Base-by-base conservation (phyloP, 2,329 filamentous ascomycete species). In the Trichoderma endophyticum region DNA sequence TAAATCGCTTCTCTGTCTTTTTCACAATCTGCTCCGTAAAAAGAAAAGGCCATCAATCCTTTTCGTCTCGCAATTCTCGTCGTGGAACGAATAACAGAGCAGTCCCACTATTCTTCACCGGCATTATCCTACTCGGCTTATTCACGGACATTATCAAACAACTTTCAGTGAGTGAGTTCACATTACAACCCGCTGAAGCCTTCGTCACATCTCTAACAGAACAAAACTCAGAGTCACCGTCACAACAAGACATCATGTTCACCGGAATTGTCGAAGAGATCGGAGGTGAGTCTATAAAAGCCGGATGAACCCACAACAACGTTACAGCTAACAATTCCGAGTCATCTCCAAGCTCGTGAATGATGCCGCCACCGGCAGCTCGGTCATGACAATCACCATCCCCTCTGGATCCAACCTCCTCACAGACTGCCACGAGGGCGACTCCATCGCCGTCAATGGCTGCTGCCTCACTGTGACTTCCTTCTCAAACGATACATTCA, bases 381-480 rank as follows among this genome's bases (percentile, higher is more conserved):
- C 95, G 66, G 96, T 94, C 57, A 87, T 98, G 78, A 97, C 93
- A 75, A 96, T 99, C 82, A 88, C 89, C 75, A 87, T 95, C 76
- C 85, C 86, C 14, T 84, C 88, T 9, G 84, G 84, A 75, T 91
- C 91, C 72, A 85, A 86, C n/a, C 93, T 99, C 73, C 91, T 99
- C 75, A 86, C 85, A 43, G 96, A 98, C 82, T 92, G 89, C 75
- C 90, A 94, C 76, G 86, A 97, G 28, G 96, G 96, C 75, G 96
- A 99, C 86, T 97, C 93, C 80, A 98, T 99, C 81, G 90, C 91
- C 80, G 89, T 99, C 81, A 99, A 99, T 84, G 96, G 96, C 79
- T 95, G 94, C 78, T 99, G 96, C 82, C 89, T 99, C 67, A 99
- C 96, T 14, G 92, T 98, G 71, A 98, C 84, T 28, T 82, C 83